Evolutionary conservation across 2,329 filamentous ascomycete species (phyloP), one percentile per base, ranked within the genome.

Genomic region (Penicillium sp.): DNA sequence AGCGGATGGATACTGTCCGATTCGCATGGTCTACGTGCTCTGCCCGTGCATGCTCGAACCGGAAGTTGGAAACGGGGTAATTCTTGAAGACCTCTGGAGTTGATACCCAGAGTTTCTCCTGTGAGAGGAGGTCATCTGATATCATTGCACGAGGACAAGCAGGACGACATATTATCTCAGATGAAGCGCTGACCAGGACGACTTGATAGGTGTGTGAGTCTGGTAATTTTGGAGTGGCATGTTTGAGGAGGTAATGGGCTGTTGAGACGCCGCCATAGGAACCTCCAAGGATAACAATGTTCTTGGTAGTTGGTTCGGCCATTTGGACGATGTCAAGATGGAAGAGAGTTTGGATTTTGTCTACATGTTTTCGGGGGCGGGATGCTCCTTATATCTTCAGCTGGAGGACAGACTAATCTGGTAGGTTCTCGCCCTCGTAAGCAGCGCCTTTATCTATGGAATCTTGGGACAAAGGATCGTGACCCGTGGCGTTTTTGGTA

Each of bases 241-340:
- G 49, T 44, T 56, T 56, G 42, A 52, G 54, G 31, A 56, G 29
- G 33, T 52, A 52, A 24, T 56, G 54, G 7, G 54, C 54, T 31
- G 54, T 47, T 24, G 54, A 56, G 29, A 56, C 6, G 2, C 54
- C 54, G 11, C 2, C 54, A 10, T 56, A 56, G 3, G 54, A 56
- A n/a, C 31, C 54, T n/a, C 54, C 54, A 3, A 56, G 43, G 16
- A 56, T 52, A 14, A 56, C n/a, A 31, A 56, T 51, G 11, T 29
- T 37, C 22, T 56, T 56, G 27, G 27, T 19, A 13, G 16, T 9
- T 27, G 43, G 6, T 27, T 49, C 46, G 6, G 46, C 29, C 33
- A 50, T 31, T 50, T 7, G 48, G 10, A 8, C 13, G 14, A n/a
- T 16, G 1, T 13, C 16, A 22, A 22, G 27, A 8, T 42, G 9